Percentiles rank a stretch among this genome's conserved stretches.
phyloP scores from a whole-genome alignment of 331 rosid genomes.

The Dryas integrifolia region DNA sequence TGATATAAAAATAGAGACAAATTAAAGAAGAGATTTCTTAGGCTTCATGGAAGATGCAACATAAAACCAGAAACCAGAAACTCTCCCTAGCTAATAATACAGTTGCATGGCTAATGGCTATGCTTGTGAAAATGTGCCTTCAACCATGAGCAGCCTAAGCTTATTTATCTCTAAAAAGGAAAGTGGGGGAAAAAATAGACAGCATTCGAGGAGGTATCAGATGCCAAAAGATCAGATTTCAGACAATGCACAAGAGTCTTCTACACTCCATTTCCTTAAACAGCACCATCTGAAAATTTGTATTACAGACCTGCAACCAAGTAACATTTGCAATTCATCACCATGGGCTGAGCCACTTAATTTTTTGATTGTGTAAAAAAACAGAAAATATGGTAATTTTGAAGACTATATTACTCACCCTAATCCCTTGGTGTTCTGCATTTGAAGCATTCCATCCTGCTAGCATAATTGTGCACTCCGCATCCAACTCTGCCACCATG shows the following conservation, averaged over 20 bases:
- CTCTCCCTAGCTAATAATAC: constrained; percentile 25
- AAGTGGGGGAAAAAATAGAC: constrained; percentile 1
- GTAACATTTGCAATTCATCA: constrained; percentile 11
- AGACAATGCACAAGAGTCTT: constrained; percentile 23
- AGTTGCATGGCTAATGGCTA: constrained; percentile 19
- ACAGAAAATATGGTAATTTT: not conserved
- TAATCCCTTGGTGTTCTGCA: constrained; percentile 74
- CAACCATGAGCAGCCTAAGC: constrained; percentile 33
- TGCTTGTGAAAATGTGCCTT: constrained; percentile 38
- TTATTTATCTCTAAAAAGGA: constrained; percentile 30
- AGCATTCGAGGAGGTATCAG: constrained; percentile 25
- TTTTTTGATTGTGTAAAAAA: not conserved
- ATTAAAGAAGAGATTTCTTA: constrained; percentile 35
- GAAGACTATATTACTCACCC: constrained; percentile 48
- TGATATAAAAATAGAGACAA: constrained; percentile 12
- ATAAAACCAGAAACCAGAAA: constrained; percentile 30
- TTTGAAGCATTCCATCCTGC: constrained; percentile 78
- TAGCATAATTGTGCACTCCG: constrained; percentile 89
- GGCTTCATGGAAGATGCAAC: constrained; percentile 39
- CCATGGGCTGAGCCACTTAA: constrained; percentile 2
- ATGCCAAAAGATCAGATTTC: constrained; percentile 21
- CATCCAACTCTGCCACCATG: constrained; percentile 63
- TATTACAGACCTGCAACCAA: constrained; percentile 36
- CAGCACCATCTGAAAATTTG: constrained; percentile 46
- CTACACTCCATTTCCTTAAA: constrained; percentile 32